phyloP scores from a whole-genome alignment of 495 filamentous ascomycete genomes.

The Cladorrhinum samala region DNA sequence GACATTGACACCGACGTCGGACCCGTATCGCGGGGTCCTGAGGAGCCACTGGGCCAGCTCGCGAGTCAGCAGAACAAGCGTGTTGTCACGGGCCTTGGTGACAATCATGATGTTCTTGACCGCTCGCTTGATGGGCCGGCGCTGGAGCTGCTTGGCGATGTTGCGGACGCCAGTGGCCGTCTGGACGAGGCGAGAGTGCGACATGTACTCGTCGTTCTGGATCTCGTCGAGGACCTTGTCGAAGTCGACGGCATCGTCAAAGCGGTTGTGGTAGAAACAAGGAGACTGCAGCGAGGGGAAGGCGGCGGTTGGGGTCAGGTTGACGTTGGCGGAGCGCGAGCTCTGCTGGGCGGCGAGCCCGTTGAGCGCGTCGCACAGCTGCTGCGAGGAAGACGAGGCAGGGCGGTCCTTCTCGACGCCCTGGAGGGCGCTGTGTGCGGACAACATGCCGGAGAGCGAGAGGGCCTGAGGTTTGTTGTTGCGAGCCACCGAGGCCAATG shows the following conservation, averaged over 20 bases:
- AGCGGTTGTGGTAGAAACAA: constrained; percentile 94
- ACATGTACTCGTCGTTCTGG: constrained; percentile 78
- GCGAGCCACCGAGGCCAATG: constrained; percentile 67
- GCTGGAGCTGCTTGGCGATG: constrained; percentile 87
- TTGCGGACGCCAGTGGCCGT: constrained; percentile 92
- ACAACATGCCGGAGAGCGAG: constrained; percentile 49
- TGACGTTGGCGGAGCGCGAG: constrained; percentile 26
- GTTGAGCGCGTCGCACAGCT: constrained; percentile 59
- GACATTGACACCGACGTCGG: constrained; percentile 73
- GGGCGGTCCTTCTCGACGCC: constrained; percentile 41
- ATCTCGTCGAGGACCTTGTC: constrained; percentile 95
- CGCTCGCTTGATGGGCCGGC: constrained; percentile 78
- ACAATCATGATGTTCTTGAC: constrained; percentile 93
- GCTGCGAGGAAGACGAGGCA: constrained; percentile 50
- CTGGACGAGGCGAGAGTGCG: constrained; percentile 86
- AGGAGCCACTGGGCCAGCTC: constrained; percentile 83
- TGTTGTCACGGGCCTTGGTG: constrained; percentile 91
- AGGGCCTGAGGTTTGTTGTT: constrained; percentile 52
- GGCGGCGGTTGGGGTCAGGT: constrained; percentile 52
- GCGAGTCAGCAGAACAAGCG: constrained; percentile 75
- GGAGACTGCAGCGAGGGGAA: constrained; percentile 73
- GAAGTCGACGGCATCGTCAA: constrained; percentile 92
- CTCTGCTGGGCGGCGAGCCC: constrained; percentile 46
- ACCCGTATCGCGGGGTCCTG: constrained; percentile 74
- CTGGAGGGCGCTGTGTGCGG: constrained; percentile 29